These are phyloP conservation scores for Phlyctochytrium planicorne DNA, from an alignment of 192 early-diverging fungal genomes.

Conservation along the genomic window DNA sequence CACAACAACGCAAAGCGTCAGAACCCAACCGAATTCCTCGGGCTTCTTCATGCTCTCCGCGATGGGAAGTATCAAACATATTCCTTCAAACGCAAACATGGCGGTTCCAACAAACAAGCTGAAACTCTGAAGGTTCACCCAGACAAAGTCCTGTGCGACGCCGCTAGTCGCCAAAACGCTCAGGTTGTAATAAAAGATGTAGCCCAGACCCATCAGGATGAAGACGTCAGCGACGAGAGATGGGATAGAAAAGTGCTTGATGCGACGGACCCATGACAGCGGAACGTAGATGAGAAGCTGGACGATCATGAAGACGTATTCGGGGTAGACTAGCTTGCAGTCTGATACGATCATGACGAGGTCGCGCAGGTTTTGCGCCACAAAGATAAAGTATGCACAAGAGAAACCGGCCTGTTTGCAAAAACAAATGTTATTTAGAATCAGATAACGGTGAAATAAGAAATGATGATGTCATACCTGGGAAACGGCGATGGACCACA, in stretches of 20 bases:
- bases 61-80: slow-evolving; percentile 83
- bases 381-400: slow-evolving; percentile 86
- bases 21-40: slow-evolving; percentile 81
- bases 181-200: slow-evolving; percentile 82
- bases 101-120: slow-evolving; percentile 93
- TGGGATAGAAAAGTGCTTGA: slow-evolving; percentile 82
- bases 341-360: slow-evolving; percentile 66
- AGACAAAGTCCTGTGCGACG: slow-evolving; percentile 61
- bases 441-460: background rate
- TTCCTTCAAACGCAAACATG: slow-evolving; percentile 87
- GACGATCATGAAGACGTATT: slow-evolving; percentile 72
- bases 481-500: slow-evolving; percentile 50
- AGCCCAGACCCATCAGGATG: slow-evolving; percentile 83
- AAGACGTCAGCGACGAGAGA: slow-evolving; percentile 91
- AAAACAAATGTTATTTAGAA: background rate
- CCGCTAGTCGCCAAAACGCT: slow-evolving; percentile 64
- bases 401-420: slow-evolving; percentile 80
- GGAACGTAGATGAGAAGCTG: slow-evolving; percentile 79
- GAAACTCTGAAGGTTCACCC: slow-evolving; percentile 79
- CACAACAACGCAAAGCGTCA: slow-evolving; percentile 72
- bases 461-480: slow-evolving; percentile 37
- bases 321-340: slow-evolving; percentile 58
- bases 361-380: slow-evolving; percentile 78
- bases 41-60: slow-evolving; percentile 89
- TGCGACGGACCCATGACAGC: slow-evolving; percentile 85